These are phyloP conservation scores for Globisporangium middletonii DNA, from an alignment of 352 stramenopile genomes.

Conservation along the genomic window DNA sequence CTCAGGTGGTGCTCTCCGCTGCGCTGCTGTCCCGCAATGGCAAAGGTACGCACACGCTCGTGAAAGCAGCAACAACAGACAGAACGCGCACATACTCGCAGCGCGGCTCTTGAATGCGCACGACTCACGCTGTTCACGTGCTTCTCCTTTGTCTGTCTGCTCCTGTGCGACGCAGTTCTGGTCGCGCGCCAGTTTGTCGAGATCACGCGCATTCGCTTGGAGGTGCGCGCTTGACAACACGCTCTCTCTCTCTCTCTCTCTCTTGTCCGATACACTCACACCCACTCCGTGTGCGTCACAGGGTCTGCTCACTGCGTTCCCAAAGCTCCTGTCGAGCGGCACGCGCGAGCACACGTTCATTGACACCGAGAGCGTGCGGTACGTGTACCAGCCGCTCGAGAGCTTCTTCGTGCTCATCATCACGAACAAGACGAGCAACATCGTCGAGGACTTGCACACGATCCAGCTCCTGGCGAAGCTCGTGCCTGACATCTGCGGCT, in stretches of 20 bases:
- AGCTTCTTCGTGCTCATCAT: constrained; percentile 98
- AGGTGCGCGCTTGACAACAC: constrained; percentile 47
- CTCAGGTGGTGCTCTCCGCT: constrained; percentile 93
- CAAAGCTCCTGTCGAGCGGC: constrained; percentile 95
- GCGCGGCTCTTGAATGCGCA: no score
- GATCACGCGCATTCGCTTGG: constrained; percentile 97
- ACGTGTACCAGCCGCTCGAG: constrained; percentile 99
- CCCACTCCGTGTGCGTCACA: constrained; percentile 8
- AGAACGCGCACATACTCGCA: neutral
- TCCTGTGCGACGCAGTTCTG: constrained; percentile 51
- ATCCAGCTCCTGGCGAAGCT: constrained; percentile 97
- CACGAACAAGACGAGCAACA: constrained; percentile 99
- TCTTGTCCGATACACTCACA: neutral
- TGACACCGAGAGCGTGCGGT: constrained; percentile 97
- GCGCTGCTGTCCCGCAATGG: constrained; percentile 93
- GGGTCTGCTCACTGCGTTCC: constrained; percentile 97
- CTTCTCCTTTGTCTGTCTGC: no score
- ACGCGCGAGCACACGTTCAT: constrained; percentile 98
- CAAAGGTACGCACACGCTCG: constrained; percentile 69
- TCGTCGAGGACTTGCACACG: constrained; percentile 98
- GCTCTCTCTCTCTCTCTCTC: neutral
- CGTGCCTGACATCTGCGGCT: constrained; percentile 93
- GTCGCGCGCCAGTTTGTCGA: constrained; percentile 98
- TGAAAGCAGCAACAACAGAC: neutral
- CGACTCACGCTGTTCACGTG: no score